Conservation (phyloP, 2,329 filamentous ascomycete species). For the Fusarium sarcochroum region DNA sequence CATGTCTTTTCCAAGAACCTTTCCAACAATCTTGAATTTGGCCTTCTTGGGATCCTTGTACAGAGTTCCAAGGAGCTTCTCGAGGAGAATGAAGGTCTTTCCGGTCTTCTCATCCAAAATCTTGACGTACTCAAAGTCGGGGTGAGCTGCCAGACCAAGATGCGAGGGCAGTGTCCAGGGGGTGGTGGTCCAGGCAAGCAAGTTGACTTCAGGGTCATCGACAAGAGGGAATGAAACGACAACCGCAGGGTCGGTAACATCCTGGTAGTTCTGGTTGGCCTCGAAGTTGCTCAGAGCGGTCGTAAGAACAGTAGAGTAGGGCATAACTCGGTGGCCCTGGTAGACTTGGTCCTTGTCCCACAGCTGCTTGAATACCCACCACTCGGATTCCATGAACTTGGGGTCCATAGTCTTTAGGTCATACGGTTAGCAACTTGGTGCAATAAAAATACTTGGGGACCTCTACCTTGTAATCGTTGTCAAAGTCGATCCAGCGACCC, state of each 20-base stretch:
- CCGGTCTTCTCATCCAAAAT: slow-evolving; percentile 85
- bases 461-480: slow-evolving; percentile 91
- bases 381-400: slow-evolving; percentile 95
- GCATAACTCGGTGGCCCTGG: slow-evolving; percentile 92
- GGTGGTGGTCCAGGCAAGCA: slow-evolving; percentile 92
- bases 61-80: slow-evolving; percentile 83
- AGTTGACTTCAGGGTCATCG: slow-evolving; percentile 79
- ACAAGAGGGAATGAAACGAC: slow-evolving; percentile 89
- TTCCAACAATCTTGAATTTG: slow-evolving; percentile 86
- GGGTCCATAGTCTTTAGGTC: slow-evolving; percentile 85
- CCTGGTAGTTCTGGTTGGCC: slow-evolving; percentile 93
- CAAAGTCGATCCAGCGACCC: slow-evolving; percentile 97
- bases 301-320: slow-evolving; percentile 90
- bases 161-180: slow-evolving; percentile 89
- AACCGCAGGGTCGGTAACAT: slow-evolving; percentile 90
- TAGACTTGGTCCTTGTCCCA: slow-evolving; percentile 93
- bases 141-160: slow-evolving; percentile 81
- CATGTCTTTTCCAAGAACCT: slow-evolving; percentile 86
- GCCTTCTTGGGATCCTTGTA: slow-evolving; percentile 98
- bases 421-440: slow-evolving; percentile 20
- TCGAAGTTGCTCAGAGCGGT: slow-evolving; percentile 95
- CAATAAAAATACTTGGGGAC: neutral
- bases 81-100: slow-evolving; percentile 87
- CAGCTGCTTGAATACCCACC: slow-evolving; percentile 97
- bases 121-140: slow-evolving; percentile 89